Evolutionary conservation across 1,284 basidiomycete genomes (phyloP).

Genomic region (Cutaneotrichosporon sp.): DNA sequence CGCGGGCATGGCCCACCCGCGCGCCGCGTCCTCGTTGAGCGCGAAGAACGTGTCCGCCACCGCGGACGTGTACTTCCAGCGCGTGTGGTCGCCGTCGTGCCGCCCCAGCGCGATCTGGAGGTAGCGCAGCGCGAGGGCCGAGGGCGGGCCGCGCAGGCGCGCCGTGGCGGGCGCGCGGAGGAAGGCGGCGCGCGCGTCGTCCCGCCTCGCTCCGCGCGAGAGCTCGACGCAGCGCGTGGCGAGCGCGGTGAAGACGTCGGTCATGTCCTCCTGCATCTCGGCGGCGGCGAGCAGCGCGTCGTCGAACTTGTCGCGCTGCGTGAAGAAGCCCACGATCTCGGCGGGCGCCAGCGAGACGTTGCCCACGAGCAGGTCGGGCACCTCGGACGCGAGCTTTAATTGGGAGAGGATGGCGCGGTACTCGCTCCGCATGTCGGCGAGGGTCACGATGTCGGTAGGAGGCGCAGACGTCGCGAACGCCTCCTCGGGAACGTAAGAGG

Average conservation of each 20-base stretch:
- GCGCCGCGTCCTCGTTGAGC: slow-evolving; percentile 59
- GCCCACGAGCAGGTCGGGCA: slow-evolving; percentile 60
- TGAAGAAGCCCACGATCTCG: slow-evolving; percentile 76
- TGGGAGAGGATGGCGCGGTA: slow-evolving; percentile 77
- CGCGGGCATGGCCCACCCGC: slow-evolving; percentile 61
- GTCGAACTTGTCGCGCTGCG: slow-evolving; percentile 77
- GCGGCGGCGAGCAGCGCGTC: slow-evolving; percentile 76
- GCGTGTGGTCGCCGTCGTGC: slow-evolving; percentile 72
- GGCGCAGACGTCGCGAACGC: slow-evolving; percentile 62
- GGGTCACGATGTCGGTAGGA: slow-evolving; percentile 74
- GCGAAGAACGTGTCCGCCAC: slow-evolving; percentile 75
- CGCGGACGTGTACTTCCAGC: slow-evolving; percentile 72
- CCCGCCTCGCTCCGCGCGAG: slow-evolving; percentile 51
- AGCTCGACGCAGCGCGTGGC: slow-evolving; percentile 77
- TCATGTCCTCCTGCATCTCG: slow-evolving; percentile 80
- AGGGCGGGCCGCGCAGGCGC: slow-evolving; percentile 77
- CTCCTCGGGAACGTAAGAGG: slow-evolving; percentile 74
- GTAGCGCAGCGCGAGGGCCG: slow-evolving; percentile 84
- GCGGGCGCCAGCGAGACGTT: slow-evolving; percentile 66
- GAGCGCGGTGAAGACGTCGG: slow-evolving; percentile 76
- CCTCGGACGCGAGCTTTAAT: slow-evolving; percentile 69
- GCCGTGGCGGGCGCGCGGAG: slow-evolving; percentile 70
- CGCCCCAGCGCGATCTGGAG: slow-evolving; percentile 75
- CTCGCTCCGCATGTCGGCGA: slow-evolving; percentile 82
- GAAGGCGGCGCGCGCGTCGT: slow-evolving; percentile 62